phyloP scores from a whole-genome alignment of 495 filamentous ascomycete genomes.

The Aspergillus egyptiacus region DNA sequence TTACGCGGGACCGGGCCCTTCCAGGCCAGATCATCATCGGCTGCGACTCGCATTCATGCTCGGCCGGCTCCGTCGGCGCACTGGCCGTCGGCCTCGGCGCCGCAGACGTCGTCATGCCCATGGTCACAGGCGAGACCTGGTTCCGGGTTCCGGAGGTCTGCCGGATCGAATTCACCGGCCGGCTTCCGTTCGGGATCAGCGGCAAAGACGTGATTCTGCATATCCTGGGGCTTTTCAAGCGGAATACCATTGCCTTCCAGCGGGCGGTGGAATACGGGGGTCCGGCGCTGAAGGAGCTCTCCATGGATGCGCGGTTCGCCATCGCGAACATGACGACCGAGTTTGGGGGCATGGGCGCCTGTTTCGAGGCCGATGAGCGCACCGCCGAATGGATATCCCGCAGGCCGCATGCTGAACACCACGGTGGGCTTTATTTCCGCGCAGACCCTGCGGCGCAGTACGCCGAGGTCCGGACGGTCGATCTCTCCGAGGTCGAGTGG shows the following conservation, averaged over 20 bases:
- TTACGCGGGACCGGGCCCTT: slow-evolving; percentile 37
- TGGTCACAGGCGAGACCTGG: slow-evolving; percentile 44
- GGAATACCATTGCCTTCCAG: slow-evolving; percentile 42
- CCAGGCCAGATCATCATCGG: slow-evolving; percentile 43
- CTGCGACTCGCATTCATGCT: slow-evolving; percentile 45
- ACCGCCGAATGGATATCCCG: too few species aligned
- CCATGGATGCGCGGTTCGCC: slow-evolving; percentile 42
- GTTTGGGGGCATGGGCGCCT: too few species aligned
- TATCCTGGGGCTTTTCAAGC: slow-evolving; percentile 36
- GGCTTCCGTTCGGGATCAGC: slow-evolving; percentile 31
- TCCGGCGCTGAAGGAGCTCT: slow-evolving; percentile 27
- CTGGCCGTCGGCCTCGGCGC: slow-evolving; percentile 41
- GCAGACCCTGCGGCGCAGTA: slow-evolving; percentile 37
- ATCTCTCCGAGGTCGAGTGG: slow-evolving; percentile 32
- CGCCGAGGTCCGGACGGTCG: slow-evolving; percentile 29
- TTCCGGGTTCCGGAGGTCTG: slow-evolving; percentile 41
- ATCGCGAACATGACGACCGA: slow-evolving; percentile 48
- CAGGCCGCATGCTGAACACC: too few species aligned
- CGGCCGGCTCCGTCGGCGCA: slow-evolving; percentile 34
- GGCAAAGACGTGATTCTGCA: slow-evolving; percentile 46
- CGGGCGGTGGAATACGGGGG: slow-evolving; percentile 44
- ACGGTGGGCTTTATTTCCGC: slow-evolving; percentile 38
- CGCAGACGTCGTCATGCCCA: slow-evolving; percentile 39
- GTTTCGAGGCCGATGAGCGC: too few species aligned
- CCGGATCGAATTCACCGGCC: slow-evolving; percentile 31